phyloP scores from a whole-genome alignment of 305 asterid species.

The Plantago rigida region DNA sequence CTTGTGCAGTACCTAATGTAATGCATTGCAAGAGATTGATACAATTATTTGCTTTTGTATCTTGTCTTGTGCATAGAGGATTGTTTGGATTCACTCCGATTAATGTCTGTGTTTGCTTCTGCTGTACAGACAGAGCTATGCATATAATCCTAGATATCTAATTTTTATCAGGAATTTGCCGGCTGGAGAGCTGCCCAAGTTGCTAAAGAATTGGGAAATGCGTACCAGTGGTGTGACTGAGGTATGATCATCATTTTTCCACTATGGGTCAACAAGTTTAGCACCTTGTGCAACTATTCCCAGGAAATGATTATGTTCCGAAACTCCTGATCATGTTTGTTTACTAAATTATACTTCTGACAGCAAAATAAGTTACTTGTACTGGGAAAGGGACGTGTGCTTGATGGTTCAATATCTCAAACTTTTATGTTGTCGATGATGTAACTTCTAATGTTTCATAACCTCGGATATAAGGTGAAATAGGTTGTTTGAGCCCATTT shows the following conservation, averaged over 20 bases:
- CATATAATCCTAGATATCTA: constrained; percentile 9
- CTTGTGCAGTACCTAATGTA: too few species aligned
- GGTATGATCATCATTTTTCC: constrained; percentile 34
- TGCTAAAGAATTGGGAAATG: constrained; percentile 68
- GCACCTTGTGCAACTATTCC: constrained; percentile 3
- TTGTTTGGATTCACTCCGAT: neutral
- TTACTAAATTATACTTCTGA: too few species aligned
- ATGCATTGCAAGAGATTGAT: too few species aligned
- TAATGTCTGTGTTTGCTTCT: neutral
- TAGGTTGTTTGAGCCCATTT: too few species aligned
- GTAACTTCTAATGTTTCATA: too few species aligned
- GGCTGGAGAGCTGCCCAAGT: constrained; percentile 41
- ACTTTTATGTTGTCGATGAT: too few species aligned
- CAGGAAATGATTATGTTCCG: neutral
- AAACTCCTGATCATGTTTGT: too few species aligned
- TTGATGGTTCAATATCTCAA: too few species aligned
- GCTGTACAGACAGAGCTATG: constrained; percentile 5
- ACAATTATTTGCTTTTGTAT: neutral
- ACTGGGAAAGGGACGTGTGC: too few species aligned
- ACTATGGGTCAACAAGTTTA: neutral
- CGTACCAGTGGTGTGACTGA: constrained; percentile 45
- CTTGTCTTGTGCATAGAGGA: neutral
- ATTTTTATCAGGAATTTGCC: constrained; percentile 51
- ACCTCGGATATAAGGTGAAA: too few species aligned
- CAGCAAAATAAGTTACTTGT: too few species aligned